phyloP scores from a whole-genome alignment of 345 rosid genomes.

The Hibiscus tridactylites region DNA sequence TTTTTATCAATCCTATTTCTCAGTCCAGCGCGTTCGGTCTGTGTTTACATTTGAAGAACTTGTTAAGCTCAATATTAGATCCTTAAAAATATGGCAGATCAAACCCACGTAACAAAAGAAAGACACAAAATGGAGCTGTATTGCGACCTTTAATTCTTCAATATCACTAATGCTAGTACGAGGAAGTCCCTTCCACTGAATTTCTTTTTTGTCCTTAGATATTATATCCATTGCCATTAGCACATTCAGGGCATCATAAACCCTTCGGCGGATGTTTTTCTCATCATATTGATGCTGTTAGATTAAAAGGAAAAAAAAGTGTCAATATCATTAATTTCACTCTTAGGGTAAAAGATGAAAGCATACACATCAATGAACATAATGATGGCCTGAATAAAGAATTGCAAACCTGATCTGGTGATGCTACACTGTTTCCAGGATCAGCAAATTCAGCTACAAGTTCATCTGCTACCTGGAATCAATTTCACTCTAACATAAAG shows the following conservation, averaged over 20 bases:
- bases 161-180: slow-evolving; percentile 86
- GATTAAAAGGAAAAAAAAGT: slow-evolving; percentile 3
- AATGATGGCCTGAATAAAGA: neutral
- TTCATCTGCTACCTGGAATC: slow-evolving; percentile 95
- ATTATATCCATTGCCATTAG: slow-evolving; percentile 99
- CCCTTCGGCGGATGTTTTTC: slow-evolving; percentile 95
- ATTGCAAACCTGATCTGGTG: slow-evolving; percentile 83
- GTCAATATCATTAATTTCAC: neutral
- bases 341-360: slow-evolving; percentile 2
- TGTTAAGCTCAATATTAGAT: slow-evolving; percentile 16
- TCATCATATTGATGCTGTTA: slow-evolving; percentile 94
- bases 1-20: slow-evolving; percentile 86
- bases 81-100: slow-evolving; percentile 5
- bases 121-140: slow-evolving; percentile 9
- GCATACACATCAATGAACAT: neutral
- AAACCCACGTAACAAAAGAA: neutral
- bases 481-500: slow-evolving; percentile 28
- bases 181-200: slow-evolving; percentile 99
- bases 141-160: slow-evolving; percentile 82
- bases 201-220: slow-evolving; percentile 94
- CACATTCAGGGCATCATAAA: slow-evolving; percentile 96
- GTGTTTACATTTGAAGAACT: slow-evolving; percentile 16
- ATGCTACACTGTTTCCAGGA: slow-evolving; percentile 57
- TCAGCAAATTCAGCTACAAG: slow-evolving; percentile 97
- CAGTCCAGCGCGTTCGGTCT: slow-evolving; percentile 65